Evolutionary conservation across 805 yeast genomes (phyloP), one percentile per base, ranked within the genome.

Genomic region (Cyberlindnera amylophila): DNA sequence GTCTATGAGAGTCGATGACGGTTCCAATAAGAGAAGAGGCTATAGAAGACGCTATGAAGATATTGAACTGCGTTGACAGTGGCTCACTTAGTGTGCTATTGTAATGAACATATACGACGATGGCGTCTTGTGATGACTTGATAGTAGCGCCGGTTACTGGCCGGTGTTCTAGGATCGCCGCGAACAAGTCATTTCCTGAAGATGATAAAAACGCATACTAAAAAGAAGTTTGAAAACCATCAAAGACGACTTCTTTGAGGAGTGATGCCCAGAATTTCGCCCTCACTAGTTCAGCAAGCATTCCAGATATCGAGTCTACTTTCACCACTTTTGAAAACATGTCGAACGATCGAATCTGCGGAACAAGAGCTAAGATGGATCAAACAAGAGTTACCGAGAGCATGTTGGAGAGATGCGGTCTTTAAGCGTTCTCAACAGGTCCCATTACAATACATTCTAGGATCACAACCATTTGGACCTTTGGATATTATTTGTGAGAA

Each of bases 371-470:
- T 83, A 6, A 56, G 62, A 11, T 86, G 95, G 93, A 76, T 86
- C 24, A 61, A 67, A 46, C 53, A 61, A 4, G 88, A 82, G 53
- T 67, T 83, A 2, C 81, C 82, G 1, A 28, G 45, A 23, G 27
- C 44, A 1, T 44, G 63, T 51, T 82, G 80, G 81, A 12, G 12
- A 2, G 35, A 52, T 1, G 93, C 96, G 2, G 75, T 83, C 18
- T 12, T 39, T 3, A 57, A 68, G 38, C 62, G 98, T 42, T 64
- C 77, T 2, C 57, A 59, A 11, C 67, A 70, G 4, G 75, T 71
- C 8, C 98, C 99, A 0, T 62, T 91, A 32, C 98, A 91, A 60
- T 90, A 91, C 60, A 76, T 91, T 10, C 65, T 91, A 9, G 89
- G 93, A 0, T 64, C 79, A 0, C 97, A 90, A 63, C 98, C 98